Evolutionary conservation across 2,329 filamentous ascomycete species (phyloP), one percentile per base, ranked within the genome.

Genomic region (Epichloe typhina): DNA sequence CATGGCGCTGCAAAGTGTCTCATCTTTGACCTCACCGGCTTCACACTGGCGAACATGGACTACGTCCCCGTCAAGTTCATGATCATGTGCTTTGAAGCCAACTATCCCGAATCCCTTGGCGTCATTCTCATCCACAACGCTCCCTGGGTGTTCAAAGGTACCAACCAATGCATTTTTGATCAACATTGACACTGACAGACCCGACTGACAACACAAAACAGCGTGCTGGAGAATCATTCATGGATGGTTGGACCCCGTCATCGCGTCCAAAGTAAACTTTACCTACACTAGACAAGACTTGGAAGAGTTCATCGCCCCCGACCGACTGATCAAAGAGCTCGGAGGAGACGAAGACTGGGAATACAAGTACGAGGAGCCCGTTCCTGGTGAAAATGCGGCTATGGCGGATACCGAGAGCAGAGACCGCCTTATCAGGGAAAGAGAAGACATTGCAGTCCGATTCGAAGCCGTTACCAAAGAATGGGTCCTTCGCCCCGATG

Each of bases 41-140:
- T 88, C 62, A 76, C 76, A 13, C 71, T 87, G 62, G 74, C 80
- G 8, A 88, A 88, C 66, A 87, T 88, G 75, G 84, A 88, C 64
- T 88, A 87, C 62, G 75, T 80, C 0, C 83, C 84, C 0, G 80
- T 88, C 47, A 88, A 85, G 58, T 88, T 87, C 68, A 84, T 88
- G 70, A 85, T 88, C 66, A 84, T 86, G 58, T 84, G 82, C 61
- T 86, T 88, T 58, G 84, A 88, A 68, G 83, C 84, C 47, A 85
- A 86, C 60, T 88, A 88, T 59, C 84, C 84, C 1, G 84, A 88
- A 62, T 84, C 79, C 1, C 71, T 88, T 1, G 84, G 83, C 37
- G 70, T 76, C 1, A 81, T 88, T 3, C 76, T 87, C 42, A 80
- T 88, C 45, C 84, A 88, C 69, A 86, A 87, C 62, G 77, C 84